A percentile compares a stretch with the other conserved stretches of the same genome.
phyloP scores from a whole-genome alignment of 1,284 basidiomycete genomes.

The Peniophora sp. region DNA sequence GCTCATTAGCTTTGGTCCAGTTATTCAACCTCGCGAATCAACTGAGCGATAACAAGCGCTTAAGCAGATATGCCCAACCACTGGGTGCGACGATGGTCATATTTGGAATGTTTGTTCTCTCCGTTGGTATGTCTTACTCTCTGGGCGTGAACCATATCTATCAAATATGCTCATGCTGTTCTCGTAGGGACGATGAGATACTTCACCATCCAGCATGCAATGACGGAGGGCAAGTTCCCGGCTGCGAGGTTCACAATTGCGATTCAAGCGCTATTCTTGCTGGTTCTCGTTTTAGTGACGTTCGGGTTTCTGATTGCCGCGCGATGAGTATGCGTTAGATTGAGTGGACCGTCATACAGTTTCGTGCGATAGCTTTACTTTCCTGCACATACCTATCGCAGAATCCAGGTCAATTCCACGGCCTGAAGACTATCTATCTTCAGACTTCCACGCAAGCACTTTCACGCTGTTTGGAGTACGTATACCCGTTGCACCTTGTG shows the following conservation, averaged over 20 bases:
- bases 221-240: conserved; percentile 49
- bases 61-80: conserved; percentile 40
- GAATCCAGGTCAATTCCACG: no score
- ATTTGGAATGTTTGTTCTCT: conserved; percentile 43
- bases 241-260: conserved; percentile 39
- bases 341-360: no score
- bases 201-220: conserved; percentile 45
- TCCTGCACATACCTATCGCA: no score
- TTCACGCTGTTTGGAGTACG: no score
- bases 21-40: conserved; percentile 39
- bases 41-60: conserved; percentile 10
- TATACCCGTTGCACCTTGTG: no score
- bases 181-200: conserved; percentile 41
- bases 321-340: no score
- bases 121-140: conserved; percentile 31
- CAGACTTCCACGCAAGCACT: no score
- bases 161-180: not conserved
- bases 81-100: conserved; percentile 44
- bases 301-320: conserved; percentile 33
- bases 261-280: conserved; percentile 34
- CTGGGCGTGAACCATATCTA: not conserved
- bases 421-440: no score
- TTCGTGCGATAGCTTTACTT: no score
- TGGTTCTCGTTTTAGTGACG: conserved; percentile 36
- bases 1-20: conserved; percentile 42